These are phyloP conservation scores for Tripterygium wilfordii DNA, from an alignment of 177 flowering plant species.

Conservation along the genomic window DNA sequence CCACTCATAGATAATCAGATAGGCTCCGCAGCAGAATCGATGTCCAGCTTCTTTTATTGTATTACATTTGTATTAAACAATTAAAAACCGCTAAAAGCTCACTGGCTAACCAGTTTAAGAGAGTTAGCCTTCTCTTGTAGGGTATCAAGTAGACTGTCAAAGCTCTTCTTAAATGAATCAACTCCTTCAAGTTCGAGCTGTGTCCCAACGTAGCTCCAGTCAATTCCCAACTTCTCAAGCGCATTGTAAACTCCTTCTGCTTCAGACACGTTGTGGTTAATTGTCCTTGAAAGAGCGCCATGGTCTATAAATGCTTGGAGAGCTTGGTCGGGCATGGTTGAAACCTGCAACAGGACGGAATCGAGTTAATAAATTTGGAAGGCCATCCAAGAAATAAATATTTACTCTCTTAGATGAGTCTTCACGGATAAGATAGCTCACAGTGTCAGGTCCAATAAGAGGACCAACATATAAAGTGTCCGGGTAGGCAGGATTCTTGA, in stretches of 20 bases:
- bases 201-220: constrained; percentile 78
- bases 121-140: constrained; percentile 89
- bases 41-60: constrained; percentile 13
- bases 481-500: constrained; percentile 94
- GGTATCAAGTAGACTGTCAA: constrained; percentile 81
- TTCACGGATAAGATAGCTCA: constrained; percentile 23
- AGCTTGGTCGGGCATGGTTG: constrained; percentile 99
- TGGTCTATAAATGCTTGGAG: constrained; percentile 92
- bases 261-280: constrained; percentile 76
- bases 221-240: constrained; percentile 87
- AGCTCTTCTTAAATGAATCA: constrained; percentile 89
- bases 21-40: constrained; percentile 9
- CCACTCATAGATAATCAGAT: constrained; percentile 5
- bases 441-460: constrained; percentile 97
- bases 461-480: constrained; percentile 94
- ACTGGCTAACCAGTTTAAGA: constrained; percentile 64
- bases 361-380: background rate
- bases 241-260: constrained; percentile 94
- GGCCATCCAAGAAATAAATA: no score
- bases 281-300: constrained; percentile 80
- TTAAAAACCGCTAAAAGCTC: constrained; percentile 6
- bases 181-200: constrained; percentile 95
- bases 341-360: constrained; percentile 44
- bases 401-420: no score
- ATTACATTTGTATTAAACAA: background rate